Conservation (phyloP, 2,329 filamentous ascomycete genomes). For the Bretziella fagacearum region DNA sequence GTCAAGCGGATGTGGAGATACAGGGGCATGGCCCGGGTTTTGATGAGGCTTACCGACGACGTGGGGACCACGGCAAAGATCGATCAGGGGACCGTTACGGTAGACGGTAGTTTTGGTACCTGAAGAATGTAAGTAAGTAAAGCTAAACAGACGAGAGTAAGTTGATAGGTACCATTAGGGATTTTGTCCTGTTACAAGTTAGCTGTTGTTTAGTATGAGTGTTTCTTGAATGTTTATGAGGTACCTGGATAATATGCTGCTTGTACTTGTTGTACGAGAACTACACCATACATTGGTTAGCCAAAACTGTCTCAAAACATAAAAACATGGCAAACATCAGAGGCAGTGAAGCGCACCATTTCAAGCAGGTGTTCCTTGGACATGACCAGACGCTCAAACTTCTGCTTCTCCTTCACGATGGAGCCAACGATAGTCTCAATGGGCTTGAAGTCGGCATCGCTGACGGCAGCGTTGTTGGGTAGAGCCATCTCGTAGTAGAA, state of each 20-base stretch:
- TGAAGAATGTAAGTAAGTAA: conserved; percentile 4
- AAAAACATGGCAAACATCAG: too few species aligned
- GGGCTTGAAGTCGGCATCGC: conserved; percentile 64
- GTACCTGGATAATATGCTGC: conserved; percentile 71
- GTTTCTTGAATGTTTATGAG: background rate
- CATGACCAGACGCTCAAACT: conserved; percentile 75
- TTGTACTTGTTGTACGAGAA: conserved; percentile 98
- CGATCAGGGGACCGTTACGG: conserved; percentile 80
- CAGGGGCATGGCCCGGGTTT: background rate
- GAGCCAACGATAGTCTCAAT: conserved; percentile 64
- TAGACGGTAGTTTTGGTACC: conserved; percentile 70
- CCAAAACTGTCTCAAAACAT: background rate
- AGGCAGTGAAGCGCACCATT: conserved; percentile 31
- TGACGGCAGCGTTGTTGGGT: conserved; percentile 51
- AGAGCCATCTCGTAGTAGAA: conserved; percentile 98
- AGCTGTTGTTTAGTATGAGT: background rate
- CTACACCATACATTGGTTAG: conserved; percentile 20
- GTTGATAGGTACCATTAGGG: conserved; percentile 63
- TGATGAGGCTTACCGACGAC: conserved; percentile 40
- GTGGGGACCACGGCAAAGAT: conserved; percentile 88
- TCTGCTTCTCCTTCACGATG: conserved; percentile 93
- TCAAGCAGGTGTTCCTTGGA: conserved; percentile 83
- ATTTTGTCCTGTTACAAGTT: conserved; percentile 51
- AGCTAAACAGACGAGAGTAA: conserved; percentile 23
- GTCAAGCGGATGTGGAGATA: background rate